Evolutionary conservation across 805 yeast species (phyloP).

Genomic region (Teunomyces tritomae): DNA sequence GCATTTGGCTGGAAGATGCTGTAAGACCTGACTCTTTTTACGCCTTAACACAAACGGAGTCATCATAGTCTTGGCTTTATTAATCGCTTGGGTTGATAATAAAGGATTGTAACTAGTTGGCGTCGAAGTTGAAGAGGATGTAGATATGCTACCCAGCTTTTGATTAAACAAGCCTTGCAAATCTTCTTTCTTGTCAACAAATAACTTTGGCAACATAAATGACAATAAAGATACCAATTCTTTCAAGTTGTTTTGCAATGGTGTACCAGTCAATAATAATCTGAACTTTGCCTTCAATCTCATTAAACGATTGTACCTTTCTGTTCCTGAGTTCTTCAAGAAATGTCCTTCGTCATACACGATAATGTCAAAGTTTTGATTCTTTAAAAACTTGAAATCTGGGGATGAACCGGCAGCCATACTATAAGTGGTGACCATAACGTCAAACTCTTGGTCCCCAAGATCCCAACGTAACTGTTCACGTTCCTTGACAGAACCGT

Average conservation of each 20-base stretch:
- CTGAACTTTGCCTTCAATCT: conserved; percentile 80
- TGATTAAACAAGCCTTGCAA: conserved; percentile 82
- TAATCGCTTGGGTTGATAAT: conserved; percentile 85
- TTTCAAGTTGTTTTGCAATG: conserved; percentile 86
- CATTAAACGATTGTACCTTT: conserved; percentile 86
- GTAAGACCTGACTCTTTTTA: conserved; percentile 85
- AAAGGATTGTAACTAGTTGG: conserved; percentile 68
- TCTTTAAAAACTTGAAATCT: conserved; percentile 76
- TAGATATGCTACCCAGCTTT: conserved; percentile 66
- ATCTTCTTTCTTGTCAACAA: conserved; percentile 79
- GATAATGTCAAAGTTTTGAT: conserved; percentile 76
- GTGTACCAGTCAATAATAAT: conserved; percentile 91
- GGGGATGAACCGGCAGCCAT: conserved; percentile 83
- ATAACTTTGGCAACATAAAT: conserved; percentile 82
- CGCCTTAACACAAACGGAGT: conserved; percentile 94
- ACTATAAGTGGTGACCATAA: conserved; percentile 90
- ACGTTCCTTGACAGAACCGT: conserved; percentile 84
- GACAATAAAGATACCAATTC: conserved; percentile 89
- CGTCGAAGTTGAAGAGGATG: conserved; percentile 25
- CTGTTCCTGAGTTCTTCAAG: conserved; percentile 85
- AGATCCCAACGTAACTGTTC: conserved; percentile 77
- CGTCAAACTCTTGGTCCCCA: conserved; percentile 64
- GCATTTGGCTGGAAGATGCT: conserved; percentile 78
- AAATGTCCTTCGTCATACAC: conserved; percentile 98
- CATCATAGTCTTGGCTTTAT: conserved; percentile 96